Conservation (phyloP, 768 basidiomycete genomes). For the Paxillus rubicundulus region DNA sequence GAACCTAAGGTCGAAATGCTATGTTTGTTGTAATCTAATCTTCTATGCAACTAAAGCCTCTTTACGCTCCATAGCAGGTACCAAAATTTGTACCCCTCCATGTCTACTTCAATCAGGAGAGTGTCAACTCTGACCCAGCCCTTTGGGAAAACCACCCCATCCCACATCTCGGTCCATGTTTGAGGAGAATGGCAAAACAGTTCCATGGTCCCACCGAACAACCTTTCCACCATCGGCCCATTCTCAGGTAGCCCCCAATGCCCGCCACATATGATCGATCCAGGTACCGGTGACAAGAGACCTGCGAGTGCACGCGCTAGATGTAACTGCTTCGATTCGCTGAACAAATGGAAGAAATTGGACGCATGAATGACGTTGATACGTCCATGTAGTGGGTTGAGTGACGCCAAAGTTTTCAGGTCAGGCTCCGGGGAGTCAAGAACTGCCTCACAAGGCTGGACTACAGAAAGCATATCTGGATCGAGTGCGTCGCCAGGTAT, state of each 20-base stretch:
- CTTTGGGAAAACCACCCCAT: slow-evolving; percentile 2
- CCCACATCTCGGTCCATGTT: slow-evolving; percentile 16
- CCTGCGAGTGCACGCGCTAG: slow-evolving; percentile 16
- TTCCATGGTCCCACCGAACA: background rate
- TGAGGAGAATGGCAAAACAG: slow-evolving; percentile 13
- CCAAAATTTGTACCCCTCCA: background rate
- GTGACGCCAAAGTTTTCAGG: slow-evolving; percentile 35
- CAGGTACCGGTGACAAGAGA: slow-evolving; percentile 20
- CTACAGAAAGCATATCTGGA: slow-evolving; percentile 35
- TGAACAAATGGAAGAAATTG: slow-evolving; percentile 39
- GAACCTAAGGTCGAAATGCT: too few species aligned
- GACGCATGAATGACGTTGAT: slow-evolving; percentile 47
- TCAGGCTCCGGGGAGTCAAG: slow-evolving; percentile 20
- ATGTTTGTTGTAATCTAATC: too few species aligned
- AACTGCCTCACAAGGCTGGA: slow-evolving; percentile 23
- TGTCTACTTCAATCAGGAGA: background rate
- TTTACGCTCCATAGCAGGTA: background rate
- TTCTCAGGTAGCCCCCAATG: slow-evolving; percentile 12
- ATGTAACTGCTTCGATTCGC: slow-evolving; percentile 15
- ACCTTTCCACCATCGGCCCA: slow-evolving; percentile 1
- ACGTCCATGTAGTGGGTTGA: slow-evolving; percentile 44
- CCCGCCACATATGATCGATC: slow-evolving; percentile 22
- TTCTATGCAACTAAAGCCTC: background rate
- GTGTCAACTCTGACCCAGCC: slow-evolving; percentile 1
- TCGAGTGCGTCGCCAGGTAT: slow-evolving; percentile 54